Base-by-base conservation (phyloP, 1,284 basidiomycete species). In the Volvariella volvacea region DNA sequence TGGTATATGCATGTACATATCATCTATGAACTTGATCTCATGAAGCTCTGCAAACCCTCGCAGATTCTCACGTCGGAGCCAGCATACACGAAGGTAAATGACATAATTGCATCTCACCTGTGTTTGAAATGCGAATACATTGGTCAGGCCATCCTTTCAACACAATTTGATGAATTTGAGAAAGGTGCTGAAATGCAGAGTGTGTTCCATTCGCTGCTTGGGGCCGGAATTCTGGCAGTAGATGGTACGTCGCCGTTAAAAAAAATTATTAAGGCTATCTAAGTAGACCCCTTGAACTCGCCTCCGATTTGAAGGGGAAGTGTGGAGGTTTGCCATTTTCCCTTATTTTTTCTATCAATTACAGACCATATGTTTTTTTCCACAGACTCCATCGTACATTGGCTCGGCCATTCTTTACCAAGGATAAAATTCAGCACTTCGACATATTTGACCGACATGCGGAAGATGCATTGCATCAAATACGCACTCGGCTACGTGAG, bases 351-450 rank as follows among this genome's bases (percentile, higher is more conserved):
- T 41, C n/a, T 28, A 10, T 46, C 7, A 7, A 2, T 19, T 8
- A 28, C 12, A 32, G 30, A 10, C 33, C 21, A 10, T n/a, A n/a
- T n/a, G n/a, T n/a, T 16, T n/a, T n/a, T n/a, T n/a, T n/a, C n/a
- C 9, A 0, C 15, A 74, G 67, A 47, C 71, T 73, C 52, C 73
- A 75, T 48, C 67, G 73, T 7, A 54, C 58, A 6, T 75, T 78
- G 63, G 70, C 74, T 0, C 62, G 75, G 3, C 76, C 76, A 0
- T 77, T 76, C 56, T 76, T 79, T 54, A 71, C 59, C 50, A 63
- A 64, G 22, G 73, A 78, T 31, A 65, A 73, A 3, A 71, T 78
- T 48, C 67, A 61, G 33, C 66, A 78, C 45, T 76, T 77, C 42
- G 73, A 78, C 16, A 68, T 70, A 16, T 78, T 77, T 49, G 70